phyloP scores from a whole-genome alignment of 306 rosid genomes.

The Casuarina cunninghamiana region DNA sequence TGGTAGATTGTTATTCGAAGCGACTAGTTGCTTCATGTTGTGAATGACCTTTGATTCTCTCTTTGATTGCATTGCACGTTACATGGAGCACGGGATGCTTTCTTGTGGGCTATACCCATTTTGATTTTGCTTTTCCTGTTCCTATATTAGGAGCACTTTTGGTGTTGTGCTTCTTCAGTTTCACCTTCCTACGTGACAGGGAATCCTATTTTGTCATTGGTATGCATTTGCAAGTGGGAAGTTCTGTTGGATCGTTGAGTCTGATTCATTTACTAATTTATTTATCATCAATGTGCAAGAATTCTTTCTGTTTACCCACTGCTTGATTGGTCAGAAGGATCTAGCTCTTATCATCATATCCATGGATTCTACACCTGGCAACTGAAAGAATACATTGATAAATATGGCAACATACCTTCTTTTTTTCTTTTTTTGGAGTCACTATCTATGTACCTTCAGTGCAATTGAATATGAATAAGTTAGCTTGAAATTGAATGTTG shows the following conservation, averaged over 20 bases:
- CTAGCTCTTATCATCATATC: background rate
- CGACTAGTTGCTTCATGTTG: slow-evolving; percentile 50
- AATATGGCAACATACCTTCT: background rate
- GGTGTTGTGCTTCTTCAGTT: slow-evolving; percentile 26
- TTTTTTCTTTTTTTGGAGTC: background rate
- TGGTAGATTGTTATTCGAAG: slow-evolving; percentile 36
- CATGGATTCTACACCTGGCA: background rate
- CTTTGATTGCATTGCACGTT: slow-evolving; percentile 33
- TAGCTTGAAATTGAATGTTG: background rate
- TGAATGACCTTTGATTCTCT: slow-evolving; percentile 49
- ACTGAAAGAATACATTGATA: background rate
- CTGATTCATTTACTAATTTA: background rate
- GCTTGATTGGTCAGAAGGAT: background rate
- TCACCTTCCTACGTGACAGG: slow-evolving; percentile 12
- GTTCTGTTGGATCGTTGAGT: slow-evolving; percentile 20
- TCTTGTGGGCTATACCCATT: slow-evolving; percentile 59
- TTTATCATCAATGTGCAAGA: background rate
- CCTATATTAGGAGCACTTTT: slow-evolving; percentile 32
- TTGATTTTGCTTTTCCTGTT: slow-evolving; percentile 28
- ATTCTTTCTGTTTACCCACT: background rate
- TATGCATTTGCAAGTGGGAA: slow-evolving; percentile 23
- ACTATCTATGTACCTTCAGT: background rate
- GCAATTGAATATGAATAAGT: background rate
- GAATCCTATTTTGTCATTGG: slow-evolving; percentile 11
- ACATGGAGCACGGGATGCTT: slow-evolving; percentile 66